Evolutionary conservation across 768 basidiomycete species (phyloP), one percentile per base, ranked within the genome.

Genomic region (Tephrocybe sp.): DNA sequence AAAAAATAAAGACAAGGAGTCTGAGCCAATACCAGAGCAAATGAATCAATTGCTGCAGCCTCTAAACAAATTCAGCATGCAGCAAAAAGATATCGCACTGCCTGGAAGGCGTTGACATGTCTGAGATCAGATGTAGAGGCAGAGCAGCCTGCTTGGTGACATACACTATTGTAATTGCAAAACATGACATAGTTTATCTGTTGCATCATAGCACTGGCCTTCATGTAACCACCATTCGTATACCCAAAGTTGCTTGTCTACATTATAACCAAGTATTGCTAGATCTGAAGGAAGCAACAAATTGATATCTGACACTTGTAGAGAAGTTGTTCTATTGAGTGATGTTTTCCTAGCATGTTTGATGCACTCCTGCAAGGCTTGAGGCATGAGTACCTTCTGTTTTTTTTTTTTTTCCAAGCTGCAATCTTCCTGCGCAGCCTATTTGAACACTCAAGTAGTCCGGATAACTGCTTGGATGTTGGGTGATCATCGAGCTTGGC

Each of bases 401-500:
- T 6, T 20, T 1, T 45, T 7, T 6, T 20, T 1, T 45, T 32
- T 12, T 13, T 22, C 45, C 45, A 45, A 11, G 32, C 11, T 1
- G 33, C 12, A 6, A 45, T 45, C 34, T 35, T 45, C 1, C 45
- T 1, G 3, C 17, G 33, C 20, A 45, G 22, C 20, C 5, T 8
- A 35, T 45, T 45, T 20, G 45, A 42, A 9, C 40, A 16, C 17
- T 48, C 39, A 9, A 44, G 23, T 7, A 51, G n/a, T 2, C 10
- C n/a, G 2, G 45, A 42, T 11, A 48, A 39, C 19, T 53, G 39
- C 22, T 42, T 47, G n/a, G 19, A 16, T 19, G 46, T 53, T 23
- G 45, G 38, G 23, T 48, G 52, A 32, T 40, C 22, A 31, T 19
- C 40, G 26, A n/a, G n/a, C n/a, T n/a, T n/a, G n/a, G n/a, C n/a